Evolutionary conservation across 176 grass and related monocot genomes (phyloP).

Genomic region (Oryza longistaminata): DNA sequence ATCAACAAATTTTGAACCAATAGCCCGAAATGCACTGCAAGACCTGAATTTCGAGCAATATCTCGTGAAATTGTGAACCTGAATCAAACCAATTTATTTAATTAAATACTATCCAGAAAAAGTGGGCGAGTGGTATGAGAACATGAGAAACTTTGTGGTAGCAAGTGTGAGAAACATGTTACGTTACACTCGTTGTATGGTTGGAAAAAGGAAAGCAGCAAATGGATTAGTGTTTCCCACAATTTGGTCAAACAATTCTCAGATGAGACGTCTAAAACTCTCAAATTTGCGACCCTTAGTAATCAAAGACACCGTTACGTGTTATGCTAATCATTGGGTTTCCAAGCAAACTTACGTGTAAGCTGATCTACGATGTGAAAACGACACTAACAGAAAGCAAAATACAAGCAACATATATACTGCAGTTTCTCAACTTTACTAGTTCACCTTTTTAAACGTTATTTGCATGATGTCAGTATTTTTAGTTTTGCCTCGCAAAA

Average conservation of each 20-base stretch:
- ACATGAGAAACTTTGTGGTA: not conserved
- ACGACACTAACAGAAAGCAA: not conserved
- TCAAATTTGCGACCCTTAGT: not conserved
- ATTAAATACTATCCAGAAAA: not conserved
- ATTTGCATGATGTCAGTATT: not conserved
- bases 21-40: not conserved
- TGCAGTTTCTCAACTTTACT: not conserved
- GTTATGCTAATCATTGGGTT: not conserved
- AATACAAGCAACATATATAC: not conserved
- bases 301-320: not conserved
- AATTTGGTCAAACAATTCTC: not conserved
- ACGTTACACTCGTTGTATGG: too few relatives aligned
- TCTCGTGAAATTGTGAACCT: not conserved
- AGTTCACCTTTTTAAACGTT: too few relatives aligned
- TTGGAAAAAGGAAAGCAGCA: not conserved
- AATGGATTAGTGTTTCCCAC: not conserved
- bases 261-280: conserved; percentile 10
- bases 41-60: not conserved
- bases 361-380: not conserved
- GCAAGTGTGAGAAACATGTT: not conserved
- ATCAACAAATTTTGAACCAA: too few relatives aligned
- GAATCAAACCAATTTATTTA: not conserved
- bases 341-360: not conserved
- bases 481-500: not conserved
- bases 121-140: too few relatives aligned